phyloP scores from a whole-genome alignment of 1,139 yeast genomes.

The Suzukiozyma palmioleophila region DNA sequence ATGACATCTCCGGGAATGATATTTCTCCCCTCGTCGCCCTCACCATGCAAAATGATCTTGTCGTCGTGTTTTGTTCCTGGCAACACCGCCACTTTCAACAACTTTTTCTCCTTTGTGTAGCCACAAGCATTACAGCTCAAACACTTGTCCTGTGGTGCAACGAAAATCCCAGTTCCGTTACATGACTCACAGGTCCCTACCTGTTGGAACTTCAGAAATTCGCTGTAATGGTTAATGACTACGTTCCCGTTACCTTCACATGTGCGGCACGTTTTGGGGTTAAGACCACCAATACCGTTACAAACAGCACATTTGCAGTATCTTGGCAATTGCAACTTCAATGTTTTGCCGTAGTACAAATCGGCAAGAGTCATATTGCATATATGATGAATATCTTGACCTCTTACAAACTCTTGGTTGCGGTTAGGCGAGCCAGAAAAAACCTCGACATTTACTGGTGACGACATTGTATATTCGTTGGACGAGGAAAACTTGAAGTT shows the following conservation, averaged over 20 bases:
- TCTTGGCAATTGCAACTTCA: constrained; percentile 38
- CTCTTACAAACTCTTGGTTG: constrained; percentile 14
- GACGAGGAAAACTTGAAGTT: not conserved
- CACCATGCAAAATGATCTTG: constrained; percentile 47
- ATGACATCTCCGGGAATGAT: constrained; percentile 65
- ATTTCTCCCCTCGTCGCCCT: constrained; percentile 60
- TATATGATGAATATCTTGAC: constrained; percentile 41
- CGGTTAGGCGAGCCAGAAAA: constrained; percentile 7
- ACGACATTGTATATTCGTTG: too few relatives aligned
- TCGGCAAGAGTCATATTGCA: constrained; percentile 35
- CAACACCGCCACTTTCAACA: constrained; percentile 46
- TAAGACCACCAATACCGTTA: constrained; percentile 35
- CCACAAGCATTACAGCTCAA: constrained; percentile 28
- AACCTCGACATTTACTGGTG: not conserved
- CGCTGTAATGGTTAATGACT: constrained; percentile 27
- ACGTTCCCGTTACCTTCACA: constrained; percentile 41
- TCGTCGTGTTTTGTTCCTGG: constrained; percentile 55
- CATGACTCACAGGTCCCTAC: constrained; percentile 32
- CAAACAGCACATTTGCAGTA: constrained; percentile 31
- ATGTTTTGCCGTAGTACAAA: constrained; percentile 35
- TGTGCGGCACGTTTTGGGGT: constrained; percentile 28
- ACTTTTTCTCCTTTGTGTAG: constrained; percentile 40
- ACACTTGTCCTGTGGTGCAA: constrained; percentile 23
- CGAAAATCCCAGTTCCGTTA: constrained; percentile 30
- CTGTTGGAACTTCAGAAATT: constrained; percentile 32